Percentiles rank a stretch among this genome's conserved stretches.
These are phyloP conservation scores for Solanum appendiculatum DNA, from an alignment of 257 asterid species.

Conservation along the genomic window DNA sequence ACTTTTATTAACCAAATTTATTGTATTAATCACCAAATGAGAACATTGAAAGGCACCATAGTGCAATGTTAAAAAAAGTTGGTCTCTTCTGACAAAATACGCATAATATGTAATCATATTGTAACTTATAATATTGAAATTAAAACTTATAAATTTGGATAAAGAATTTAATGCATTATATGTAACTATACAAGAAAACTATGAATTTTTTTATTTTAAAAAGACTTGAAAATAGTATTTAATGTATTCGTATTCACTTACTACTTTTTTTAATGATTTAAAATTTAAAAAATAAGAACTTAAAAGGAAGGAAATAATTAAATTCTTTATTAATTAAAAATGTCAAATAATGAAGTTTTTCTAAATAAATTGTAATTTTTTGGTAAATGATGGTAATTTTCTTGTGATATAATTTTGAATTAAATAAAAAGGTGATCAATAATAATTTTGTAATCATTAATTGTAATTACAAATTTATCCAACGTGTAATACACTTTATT, in stretches of 20 bases:
- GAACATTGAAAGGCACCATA: not conserved
- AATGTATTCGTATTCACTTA: not conserved
- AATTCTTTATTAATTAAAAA: not conserved
- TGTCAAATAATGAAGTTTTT: not conserved
- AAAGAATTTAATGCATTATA: not conserved
- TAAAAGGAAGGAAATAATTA: not conserved
- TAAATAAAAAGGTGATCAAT: not conserved
- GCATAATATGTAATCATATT: not conserved
- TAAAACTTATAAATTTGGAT: not conserved
- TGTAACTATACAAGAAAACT: not conserved
- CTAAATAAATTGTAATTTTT: not conserved
- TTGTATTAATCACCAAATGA: not conserved
- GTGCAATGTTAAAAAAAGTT: not conserved
- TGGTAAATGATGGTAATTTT: not conserved
- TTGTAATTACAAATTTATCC: not conserved
- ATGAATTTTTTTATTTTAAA: not conserved
- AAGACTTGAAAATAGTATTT: not conserved
- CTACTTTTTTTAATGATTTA: not conserved
- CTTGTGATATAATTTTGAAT: not conserved
- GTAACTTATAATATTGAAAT: not conserved
- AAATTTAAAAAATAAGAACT: not conserved
- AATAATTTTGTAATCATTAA: not conserved
- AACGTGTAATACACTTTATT: not conserved
- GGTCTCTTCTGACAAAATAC: too few species aligned
- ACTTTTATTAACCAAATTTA: not conserved